phyloP scores from a whole-genome alignment of 306 rosid genomes.

The Begonia loranthoides region DNA sequence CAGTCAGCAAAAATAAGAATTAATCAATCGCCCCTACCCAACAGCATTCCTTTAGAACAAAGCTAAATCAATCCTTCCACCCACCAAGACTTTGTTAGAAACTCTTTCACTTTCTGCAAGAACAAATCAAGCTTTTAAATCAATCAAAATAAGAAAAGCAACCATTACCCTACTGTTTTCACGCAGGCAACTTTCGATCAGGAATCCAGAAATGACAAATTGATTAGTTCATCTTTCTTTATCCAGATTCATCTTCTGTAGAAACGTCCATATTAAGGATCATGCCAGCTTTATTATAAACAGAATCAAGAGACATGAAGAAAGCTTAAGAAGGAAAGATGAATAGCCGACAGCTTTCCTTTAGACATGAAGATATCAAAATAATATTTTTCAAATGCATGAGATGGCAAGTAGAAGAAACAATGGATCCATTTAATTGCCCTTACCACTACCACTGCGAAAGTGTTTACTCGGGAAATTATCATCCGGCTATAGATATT shows the following conservation, averaged over 20 bases:
- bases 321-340: slow-evolving; percentile 13
- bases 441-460: slow-evolving; percentile 88
- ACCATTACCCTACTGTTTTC: too few relatives aligned
- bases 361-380: slow-evolving; percentile 28
- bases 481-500: slow-evolving; percentile 39
- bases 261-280: slow-evolving; percentile 36
- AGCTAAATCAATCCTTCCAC: too few relatives aligned
- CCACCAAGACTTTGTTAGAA: too few relatives aligned
- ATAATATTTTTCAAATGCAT: slow-evolving; percentile 67
- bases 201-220: slow-evolving; percentile 12
- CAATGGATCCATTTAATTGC: slow-evolving; percentile 52
- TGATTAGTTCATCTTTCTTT: slow-evolving; percentile 53
- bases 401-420: slow-evolving; percentile 91
- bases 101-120: too few relatives aligned
- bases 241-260: slow-evolving; percentile 26
- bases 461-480: slow-evolving; percentile 49
- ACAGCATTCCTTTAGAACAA: too few relatives aligned
- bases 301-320: neutral
- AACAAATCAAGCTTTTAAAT: too few relatives aligned
- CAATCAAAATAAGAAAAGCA: too few relatives aligned
- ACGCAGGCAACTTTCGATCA: too few relatives aligned
- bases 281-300: neutral
- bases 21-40: too few relatives aligned
- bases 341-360: too few relatives aligned
- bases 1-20: too few relatives aligned